phyloP scores from a whole-genome alignment of 495 filamentous ascomycete species.

The Penicillium taxi region DNA sequence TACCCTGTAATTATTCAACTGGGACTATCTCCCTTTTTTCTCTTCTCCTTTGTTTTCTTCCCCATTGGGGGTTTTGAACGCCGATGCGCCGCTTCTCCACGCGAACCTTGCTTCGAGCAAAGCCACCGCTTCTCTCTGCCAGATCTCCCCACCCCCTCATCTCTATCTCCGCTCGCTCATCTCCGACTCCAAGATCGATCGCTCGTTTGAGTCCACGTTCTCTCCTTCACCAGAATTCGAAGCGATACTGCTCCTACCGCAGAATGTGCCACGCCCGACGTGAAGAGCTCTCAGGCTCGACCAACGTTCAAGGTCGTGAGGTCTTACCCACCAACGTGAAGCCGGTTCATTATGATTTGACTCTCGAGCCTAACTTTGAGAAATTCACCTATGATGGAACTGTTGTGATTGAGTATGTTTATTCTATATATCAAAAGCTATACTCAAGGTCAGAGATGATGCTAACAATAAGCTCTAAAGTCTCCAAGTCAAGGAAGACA shows the following conservation, averaged over 20 bases:
- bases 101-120: slow-evolving; percentile 34
- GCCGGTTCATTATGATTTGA: slow-evolving; percentile 57
- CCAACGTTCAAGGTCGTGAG: slow-evolving; percentile 51
- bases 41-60: slow-evolving; percentile 8
- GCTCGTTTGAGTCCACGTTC: slow-evolving; percentile 17
- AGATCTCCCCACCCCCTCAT: slow-evolving; percentile 28
- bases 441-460: too few species aligned
- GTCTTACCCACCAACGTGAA: slow-evolving; percentile 62
- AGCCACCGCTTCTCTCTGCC: slow-evolving; percentile 36
- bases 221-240: slow-evolving; percentile 31
- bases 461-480: slow-evolving; percentile 19
- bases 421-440: too few species aligned
- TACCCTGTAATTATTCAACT: slow-evolving; percentile 13
- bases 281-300: slow-evolving; percentile 36
- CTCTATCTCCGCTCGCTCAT: slow-evolving; percentile 22
- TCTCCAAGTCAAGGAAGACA: slow-evolving; percentile 78
- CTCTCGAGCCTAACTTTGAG: slow-evolving; percentile 59
- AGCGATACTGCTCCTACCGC: slow-evolving; percentile 44
- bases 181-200: slow-evolving; percentile 13
- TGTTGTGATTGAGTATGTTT: slow-evolving; percentile 54
- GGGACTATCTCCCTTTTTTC: slow-evolving; percentile 3
- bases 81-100: slow-evolving; percentile 36
- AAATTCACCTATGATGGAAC: slow-evolving; percentile 56
- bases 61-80: slow-evolving; percentile 15
- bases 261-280: slow-evolving; percentile 43